phyloP scores from a whole-genome alignment of 164 flowering plant species.

The Nymphaea thermarum region DNA sequence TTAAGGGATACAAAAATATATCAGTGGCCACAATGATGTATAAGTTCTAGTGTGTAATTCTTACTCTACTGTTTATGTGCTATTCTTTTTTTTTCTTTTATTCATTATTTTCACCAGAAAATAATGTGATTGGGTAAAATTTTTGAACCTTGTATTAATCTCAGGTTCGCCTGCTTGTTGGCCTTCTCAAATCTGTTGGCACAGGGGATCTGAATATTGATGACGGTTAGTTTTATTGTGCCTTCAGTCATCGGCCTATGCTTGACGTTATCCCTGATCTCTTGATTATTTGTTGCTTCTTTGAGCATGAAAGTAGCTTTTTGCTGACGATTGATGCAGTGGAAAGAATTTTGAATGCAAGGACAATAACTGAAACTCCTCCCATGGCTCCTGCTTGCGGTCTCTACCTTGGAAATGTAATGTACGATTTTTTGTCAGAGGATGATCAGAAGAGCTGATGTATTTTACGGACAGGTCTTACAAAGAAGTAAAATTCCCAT shows the following conservation, averaged over 20 bases:
- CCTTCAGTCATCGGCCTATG: neutral
- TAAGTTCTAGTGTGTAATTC: too few species aligned
- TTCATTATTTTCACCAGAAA: too few species aligned
- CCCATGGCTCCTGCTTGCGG: constrained; percentile 98
- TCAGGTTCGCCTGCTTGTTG: constrained; percentile 90
- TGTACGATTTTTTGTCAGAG: constrained; percentile 28
- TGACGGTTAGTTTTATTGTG: constrained; percentile 40
- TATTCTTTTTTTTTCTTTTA: too few species aligned
- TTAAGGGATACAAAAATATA: too few species aligned
- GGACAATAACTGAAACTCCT: constrained; percentile 53
- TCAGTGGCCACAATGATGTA: too few species aligned
- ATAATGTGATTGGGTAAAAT: neutral
- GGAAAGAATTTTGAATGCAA: constrained; percentile 69
- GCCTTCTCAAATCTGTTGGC: constrained; percentile 79
- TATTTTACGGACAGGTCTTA: too few species aligned
- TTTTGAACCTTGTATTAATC: neutral
- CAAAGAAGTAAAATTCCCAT: too few species aligned
- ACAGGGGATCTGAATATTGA: constrained; percentile 49
- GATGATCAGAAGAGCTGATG: neutral
- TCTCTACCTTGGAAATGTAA: constrained; percentile 81
- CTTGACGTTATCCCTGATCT: neutral
- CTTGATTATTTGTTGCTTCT: neutral
- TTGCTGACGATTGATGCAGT: constrained; percentile 26
- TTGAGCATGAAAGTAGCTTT: neutral
- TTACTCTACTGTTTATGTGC: too few species aligned